Conservation (phyloP, 371 early-diverging fungal genomes). For the Lichtheimia corymbifera region DNA sequence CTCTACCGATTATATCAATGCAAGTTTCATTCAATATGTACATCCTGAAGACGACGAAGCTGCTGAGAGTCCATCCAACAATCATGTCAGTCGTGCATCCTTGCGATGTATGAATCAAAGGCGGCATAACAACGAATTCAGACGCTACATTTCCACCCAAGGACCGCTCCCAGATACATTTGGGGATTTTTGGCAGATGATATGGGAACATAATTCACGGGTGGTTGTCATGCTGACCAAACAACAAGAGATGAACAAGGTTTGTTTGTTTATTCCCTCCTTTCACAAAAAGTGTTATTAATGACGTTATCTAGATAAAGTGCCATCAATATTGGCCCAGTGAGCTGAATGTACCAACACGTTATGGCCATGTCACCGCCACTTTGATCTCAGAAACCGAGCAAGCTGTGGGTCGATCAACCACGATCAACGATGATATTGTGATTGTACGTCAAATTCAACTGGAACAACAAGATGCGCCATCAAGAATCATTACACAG, state of each 20-base stretch:
- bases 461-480: conserved; percentile 6
- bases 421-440: conserved; percentile 7
- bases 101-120: conserved; percentile 19
- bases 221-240: conserved; percentile 91
- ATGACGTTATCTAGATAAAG: conserved; percentile 37
- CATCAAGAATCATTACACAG: conserved; percentile 58
- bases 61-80: background rate
- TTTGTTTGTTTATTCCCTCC: too few species aligned
- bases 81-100: conserved; percentile 13
- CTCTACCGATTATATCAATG: conserved; percentile 81
- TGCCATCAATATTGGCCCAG: conserved; percentile 84
- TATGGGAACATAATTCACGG: conserved; percentile 80
- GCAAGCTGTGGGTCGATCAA: conserved; percentile 5
- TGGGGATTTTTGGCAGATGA: conserved; percentile 89
- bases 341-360: conserved; percentile 25
- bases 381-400: conserved; percentile 27
- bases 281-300: too few species aligned
- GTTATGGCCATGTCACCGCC: conserved; percentile 44
- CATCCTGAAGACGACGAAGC: conserved; percentile 1
- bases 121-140: conserved; percentile 17
- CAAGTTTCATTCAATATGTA: conserved; percentile 48
- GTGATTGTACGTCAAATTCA: conserved; percentile 23
- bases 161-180: conserved; percentile 84
- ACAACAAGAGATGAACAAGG: conserved; percentile 71
- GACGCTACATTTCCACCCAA: conserved; percentile 84